Percentiles rank a stretch among this genome's conserved stretches.
These are phyloP conservation scores for Sistotremastrum niveocremeum DNA, from an alignment of 768 basidiomycete species.

Conservation along the genomic window DNA sequence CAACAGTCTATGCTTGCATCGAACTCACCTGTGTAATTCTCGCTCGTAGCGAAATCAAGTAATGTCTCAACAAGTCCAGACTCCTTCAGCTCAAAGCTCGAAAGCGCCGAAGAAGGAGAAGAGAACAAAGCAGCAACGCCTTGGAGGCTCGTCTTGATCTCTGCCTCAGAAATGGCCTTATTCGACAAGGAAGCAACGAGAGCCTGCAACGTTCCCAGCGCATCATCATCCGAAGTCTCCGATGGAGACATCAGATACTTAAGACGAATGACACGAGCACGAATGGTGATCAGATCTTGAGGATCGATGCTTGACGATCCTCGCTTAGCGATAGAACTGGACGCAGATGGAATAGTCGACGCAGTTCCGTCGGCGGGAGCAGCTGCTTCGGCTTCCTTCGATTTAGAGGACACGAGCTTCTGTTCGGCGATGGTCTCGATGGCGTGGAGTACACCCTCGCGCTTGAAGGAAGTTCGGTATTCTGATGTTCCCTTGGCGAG, in stretches of 20 bases:
- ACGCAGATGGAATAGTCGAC: conserved; percentile 18
- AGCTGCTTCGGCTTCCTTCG: conserved; percentile 33
- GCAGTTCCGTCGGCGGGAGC: conserved; percentile 24
- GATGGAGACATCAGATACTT: conserved; percentile 37
- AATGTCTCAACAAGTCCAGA: conserved; percentile 86
- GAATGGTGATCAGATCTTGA: conserved; percentile 82
- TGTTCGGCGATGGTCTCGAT: conserved; percentile 66
- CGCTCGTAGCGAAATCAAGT: conserved; percentile 66
- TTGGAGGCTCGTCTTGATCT: conserved; percentile 44
- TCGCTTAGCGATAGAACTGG: conserved; percentile 35
- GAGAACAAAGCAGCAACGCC: conserved; percentile 75
- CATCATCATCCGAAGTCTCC: conserved; percentile 38
- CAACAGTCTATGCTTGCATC: background rate
- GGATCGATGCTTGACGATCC: conserved; percentile 67
- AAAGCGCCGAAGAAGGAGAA: conserved; percentile 64
- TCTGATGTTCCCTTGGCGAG: conserved; percentile 70
- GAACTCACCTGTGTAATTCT: conserved; percentile 41
- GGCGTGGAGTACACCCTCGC: conserved; percentile 95
- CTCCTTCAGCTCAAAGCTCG: conserved; percentile 90
- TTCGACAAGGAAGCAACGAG: conserved; percentile 54
- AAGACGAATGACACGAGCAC: conserved; percentile 82
- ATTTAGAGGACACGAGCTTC: conserved; percentile 37
- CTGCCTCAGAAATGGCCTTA: conserved; percentile 44
- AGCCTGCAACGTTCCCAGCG: conserved; percentile 47
- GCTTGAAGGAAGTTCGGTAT: conserved; percentile 79